A percentile compares a stretch with the other conserved stretches of the same genome.
Conservation (phyloP, 2,329 filamentous ascomycete genomes). For the Aspergillus vadensis region DNA sequence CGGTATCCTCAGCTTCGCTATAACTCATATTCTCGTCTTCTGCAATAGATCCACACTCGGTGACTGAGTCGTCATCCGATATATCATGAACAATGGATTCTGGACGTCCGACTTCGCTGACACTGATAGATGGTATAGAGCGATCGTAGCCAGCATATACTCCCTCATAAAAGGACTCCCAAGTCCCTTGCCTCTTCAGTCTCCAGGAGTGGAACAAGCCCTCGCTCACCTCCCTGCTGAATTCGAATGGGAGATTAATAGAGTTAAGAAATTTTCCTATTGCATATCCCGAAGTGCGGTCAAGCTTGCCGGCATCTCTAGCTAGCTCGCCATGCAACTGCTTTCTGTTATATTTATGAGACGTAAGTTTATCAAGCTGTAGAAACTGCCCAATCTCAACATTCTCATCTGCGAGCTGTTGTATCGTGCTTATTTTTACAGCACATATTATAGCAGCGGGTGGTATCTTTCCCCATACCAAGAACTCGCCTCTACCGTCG, state of each 20-base stretch:
- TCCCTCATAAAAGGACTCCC: constrained; percentile 18
- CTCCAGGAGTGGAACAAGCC: constrained; percentile 27
- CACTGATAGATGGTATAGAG: neutral
- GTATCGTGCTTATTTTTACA: constrained; percentile 27
- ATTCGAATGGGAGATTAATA: constrained; percentile 24
- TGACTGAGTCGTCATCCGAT: constrained; percentile 1
- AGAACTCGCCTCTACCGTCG: constrained; percentile 34
- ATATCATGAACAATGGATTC: neutral
- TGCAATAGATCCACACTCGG: neutral
- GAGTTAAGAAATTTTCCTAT: constrained; percentile 27
- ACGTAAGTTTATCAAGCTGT: constrained; percentile 26
- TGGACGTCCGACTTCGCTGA: neutral
- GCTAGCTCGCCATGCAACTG: constrained; percentile 20
- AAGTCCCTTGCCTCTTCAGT: constrained; percentile 16
- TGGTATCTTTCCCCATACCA: constrained; percentile 38
- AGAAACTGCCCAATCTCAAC: constrained; percentile 29
- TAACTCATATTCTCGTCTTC: neutral
- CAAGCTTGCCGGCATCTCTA: constrained; percentile 10
- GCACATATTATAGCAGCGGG: constrained; percentile 31
- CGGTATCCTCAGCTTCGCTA: neutral
- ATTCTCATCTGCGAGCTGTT: constrained; percentile 18
- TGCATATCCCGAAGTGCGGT: constrained; percentile 20
- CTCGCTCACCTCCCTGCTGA: constrained; percentile 25
- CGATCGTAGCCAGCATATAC: constrained; percentile 14
- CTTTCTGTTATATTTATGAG: neutral